These are phyloP conservation scores for Zygotorulaspora chibaensis DNA, from an alignment of 805 yeast species.

Conservation along the genomic window DNA sequence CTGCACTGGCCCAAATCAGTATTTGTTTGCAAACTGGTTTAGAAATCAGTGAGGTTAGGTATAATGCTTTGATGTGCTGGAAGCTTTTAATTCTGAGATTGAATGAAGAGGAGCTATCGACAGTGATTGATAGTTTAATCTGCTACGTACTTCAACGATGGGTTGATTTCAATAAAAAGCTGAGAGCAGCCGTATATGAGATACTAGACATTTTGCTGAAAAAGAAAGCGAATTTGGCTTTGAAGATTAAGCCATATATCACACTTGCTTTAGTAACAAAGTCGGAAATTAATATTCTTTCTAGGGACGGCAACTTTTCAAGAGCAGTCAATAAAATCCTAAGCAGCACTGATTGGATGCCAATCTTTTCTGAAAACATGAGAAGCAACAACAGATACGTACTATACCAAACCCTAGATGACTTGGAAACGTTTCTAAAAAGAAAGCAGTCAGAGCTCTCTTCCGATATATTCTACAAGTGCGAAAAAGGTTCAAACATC, in stretches of 20 bases:
- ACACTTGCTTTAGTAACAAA: conserved; percentile 70
- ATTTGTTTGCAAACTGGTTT: conserved; percentile 80
- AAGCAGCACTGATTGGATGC: conserved; percentile 21
- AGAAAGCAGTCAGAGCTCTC: conserved; percentile 44
- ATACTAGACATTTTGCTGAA: conserved; percentile 40
- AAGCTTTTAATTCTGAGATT: conserved; percentile 53
- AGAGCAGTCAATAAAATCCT: conserved; percentile 40
- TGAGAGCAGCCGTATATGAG: conserved; percentile 48
- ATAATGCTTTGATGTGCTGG: conserved; percentile 66
- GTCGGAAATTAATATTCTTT: conserved; percentile 43
- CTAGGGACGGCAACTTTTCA: conserved; percentile 49
- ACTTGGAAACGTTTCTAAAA: conserved; percentile 51
- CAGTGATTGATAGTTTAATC: conserved; percentile 68
- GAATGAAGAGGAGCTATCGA: conserved; percentile 51
- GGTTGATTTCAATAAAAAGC: conserved; percentile 44
- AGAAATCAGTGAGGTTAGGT: conserved; percentile 56
- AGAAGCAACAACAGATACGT: conserved; percentile 46
- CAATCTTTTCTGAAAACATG: conserved; percentile 28
- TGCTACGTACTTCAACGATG: conserved; percentile 72
- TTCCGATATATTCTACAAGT: conserved; percentile 41
- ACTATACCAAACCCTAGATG: conserved; percentile 65
- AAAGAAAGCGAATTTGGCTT: conserved; percentile 16
- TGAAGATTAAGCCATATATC: conserved; percentile 37
- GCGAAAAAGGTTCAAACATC: conserved; percentile 32
- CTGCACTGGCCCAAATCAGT: conserved; percentile 78